A percentile compares a stretch with the other conserved stretches of the same genome.
phyloP scores from a whole-genome alignment of 768 basidiomycete species.

The Hericium coralloides region DNA sequence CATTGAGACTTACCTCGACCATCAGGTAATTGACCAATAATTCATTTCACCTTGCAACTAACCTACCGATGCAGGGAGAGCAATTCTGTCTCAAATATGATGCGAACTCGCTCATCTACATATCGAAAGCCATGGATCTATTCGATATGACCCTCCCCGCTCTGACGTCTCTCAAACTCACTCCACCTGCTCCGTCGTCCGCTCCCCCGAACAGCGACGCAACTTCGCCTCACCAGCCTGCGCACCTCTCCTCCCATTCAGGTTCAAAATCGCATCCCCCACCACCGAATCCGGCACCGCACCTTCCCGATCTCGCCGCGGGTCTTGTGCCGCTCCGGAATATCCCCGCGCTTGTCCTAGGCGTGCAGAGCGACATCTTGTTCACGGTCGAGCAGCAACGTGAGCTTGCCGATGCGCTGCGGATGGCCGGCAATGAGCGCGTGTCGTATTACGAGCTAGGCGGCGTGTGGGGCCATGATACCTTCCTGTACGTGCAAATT shows the following conservation, averaged over 20 bases:
- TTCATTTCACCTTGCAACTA: background rate
- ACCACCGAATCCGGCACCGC: conserved; percentile 61
- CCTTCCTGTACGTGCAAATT: conserved; percentile 50
- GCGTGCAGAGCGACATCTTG: conserved; percentile 93
- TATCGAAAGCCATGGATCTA: conserved; percentile 98
- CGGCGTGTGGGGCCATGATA: conserved; percentile 99
- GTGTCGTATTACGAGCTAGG: conserved; percentile 97
- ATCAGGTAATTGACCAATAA: conserved; percentile 40
- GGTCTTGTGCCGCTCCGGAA: conserved; percentile 69
- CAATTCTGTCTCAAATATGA: conserved; percentile 98
- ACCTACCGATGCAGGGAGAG: conserved; percentile 53
- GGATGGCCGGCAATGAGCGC: conserved; percentile 78
- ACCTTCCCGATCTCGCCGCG: conserved; percentile 66
- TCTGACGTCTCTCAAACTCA: conserved; percentile 58
- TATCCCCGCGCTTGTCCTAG: conserved; percentile 80
- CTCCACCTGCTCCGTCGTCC: conserved; percentile 16
- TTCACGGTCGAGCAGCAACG: conserved; percentile 97
- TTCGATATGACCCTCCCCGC: conserved; percentile 89
- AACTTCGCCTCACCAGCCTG: conserved; percentile 37
- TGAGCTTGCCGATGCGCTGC: conserved; percentile 86
- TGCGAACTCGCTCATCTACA: conserved; percentile 97
- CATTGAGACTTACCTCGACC: conserved; percentile 98
- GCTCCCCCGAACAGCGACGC: conserved; percentile 29
- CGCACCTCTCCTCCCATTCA: background rate
- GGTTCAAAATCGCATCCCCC: conserved; percentile 39